These are phyloP conservation scores for Telopea speciosissima DNA, from an alignment of 177 flowering plant species.

Conservation along the genomic window DNA sequence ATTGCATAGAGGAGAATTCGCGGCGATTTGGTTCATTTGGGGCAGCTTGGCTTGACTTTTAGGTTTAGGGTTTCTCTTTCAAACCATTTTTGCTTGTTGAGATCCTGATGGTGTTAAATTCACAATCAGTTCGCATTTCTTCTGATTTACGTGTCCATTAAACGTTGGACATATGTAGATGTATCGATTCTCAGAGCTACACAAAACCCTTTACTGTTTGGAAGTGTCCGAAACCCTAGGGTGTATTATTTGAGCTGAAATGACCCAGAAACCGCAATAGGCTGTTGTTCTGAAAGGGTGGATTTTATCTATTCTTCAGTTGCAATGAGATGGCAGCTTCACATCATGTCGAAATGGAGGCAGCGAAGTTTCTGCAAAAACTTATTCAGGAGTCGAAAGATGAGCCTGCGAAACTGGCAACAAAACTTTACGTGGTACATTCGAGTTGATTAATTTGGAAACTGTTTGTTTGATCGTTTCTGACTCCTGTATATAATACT, in stretches of 20 bases:
- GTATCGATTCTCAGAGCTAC: background rate
- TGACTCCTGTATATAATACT: background rate
- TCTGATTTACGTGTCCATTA: background rate
- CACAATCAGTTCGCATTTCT: background rate
- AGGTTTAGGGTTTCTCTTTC: background rate
- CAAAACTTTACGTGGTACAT: slow-evolving; percentile 85
- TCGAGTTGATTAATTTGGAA: no score
- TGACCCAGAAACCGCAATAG: background rate
- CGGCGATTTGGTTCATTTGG: background rate
- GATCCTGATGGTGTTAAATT: background rate
- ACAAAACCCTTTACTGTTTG: background rate
- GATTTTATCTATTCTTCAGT: slow-evolving; percentile 8
- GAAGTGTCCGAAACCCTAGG: background rate
- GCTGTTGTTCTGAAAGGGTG: background rate
- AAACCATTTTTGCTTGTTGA: background rate
- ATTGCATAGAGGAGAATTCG: background rate
- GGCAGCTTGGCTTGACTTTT: background rate
- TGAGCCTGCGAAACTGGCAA: slow-evolving; percentile 87
- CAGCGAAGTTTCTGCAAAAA: slow-evolving; percentile 94
- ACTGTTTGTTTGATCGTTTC: background rate
- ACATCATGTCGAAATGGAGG: slow-evolving; percentile 87
- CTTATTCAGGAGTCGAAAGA: slow-evolving; percentile 94
- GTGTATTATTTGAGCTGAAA: background rate
- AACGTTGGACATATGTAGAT: background rate
- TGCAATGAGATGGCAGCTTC: slow-evolving; percentile 60